A percentile compares a stretch with the other conserved stretches of the same genome.
These are phyloP conservation scores for Phytophthora pini DNA, from an alignment of 352 stramenopile genomes.

Conservation along the genomic window DNA sequence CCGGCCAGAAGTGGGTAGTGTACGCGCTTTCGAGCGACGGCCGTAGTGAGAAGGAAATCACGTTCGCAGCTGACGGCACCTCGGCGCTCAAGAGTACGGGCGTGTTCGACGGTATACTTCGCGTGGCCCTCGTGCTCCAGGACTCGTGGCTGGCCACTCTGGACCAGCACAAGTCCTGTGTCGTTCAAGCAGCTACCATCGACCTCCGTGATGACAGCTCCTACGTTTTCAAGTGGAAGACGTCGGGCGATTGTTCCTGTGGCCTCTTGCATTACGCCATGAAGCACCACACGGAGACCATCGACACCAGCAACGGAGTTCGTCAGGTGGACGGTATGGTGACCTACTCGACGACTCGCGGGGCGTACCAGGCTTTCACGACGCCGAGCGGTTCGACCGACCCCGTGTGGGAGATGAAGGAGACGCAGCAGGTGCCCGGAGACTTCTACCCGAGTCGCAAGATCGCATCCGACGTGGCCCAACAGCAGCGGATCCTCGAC, in stretches of 20 bases:
- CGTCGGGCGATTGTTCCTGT: slow-evolving; percentile 51
- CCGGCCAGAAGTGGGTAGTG: slow-evolving; percentile 64
- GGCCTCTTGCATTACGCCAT: slow-evolving; percentile 70
- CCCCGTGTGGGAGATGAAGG: slow-evolving; percentile 54
- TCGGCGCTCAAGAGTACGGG: slow-evolving; percentile 41
- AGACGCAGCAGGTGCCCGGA: slow-evolving; percentile 43
- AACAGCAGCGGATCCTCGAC: slow-evolving; percentile 50
- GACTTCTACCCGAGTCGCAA: slow-evolving; percentile 60
- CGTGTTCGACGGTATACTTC: slow-evolving; percentile 55
- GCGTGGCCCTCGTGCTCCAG: slow-evolving; percentile 49
- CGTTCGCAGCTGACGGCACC: slow-evolving; percentile 42
- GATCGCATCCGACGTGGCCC: slow-evolving; percentile 30
- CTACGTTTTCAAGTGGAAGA: slow-evolving; percentile 69
- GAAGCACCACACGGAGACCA: slow-evolving; percentile 54
- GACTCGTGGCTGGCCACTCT: slow-evolving; percentile 44
- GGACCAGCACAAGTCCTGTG: slow-evolving; percentile 59
- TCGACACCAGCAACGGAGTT: slow-evolving; percentile 42
- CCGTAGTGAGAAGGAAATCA: slow-evolving; percentile 47
- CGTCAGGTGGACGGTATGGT: slow-evolving; percentile 44
- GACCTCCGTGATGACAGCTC: slow-evolving; percentile 50
- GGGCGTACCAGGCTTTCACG: slow-evolving; percentile 50
- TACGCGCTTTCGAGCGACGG: slow-evolving; percentile 58
- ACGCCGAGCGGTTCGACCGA: slow-evolving; percentile 27
- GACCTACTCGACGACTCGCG: slow-evolving; percentile 61
- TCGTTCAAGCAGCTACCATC: slow-evolving; percentile 51